These are phyloP conservation scores for Basipetospora chlamydospora DNA, from an alignment of 2,329 filamentous ascomycete genomes.

Conservation along the genomic window DNA sequence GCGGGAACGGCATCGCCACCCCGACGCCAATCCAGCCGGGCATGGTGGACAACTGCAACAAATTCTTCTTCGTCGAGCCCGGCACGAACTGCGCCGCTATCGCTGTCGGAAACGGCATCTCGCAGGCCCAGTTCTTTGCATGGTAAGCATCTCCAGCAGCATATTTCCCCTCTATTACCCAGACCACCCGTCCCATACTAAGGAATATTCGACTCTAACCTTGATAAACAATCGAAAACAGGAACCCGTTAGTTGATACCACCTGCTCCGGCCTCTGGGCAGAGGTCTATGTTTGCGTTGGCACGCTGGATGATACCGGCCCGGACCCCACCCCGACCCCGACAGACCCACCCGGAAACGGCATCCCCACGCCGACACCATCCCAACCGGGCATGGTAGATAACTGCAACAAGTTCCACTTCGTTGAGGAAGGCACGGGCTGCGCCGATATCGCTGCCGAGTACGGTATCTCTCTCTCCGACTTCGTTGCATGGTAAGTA, in stretches of 20 bases:
- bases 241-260: no score
- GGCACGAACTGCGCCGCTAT: conserved; percentile 14
- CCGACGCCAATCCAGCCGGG: conserved; percentile 15
- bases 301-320: not conserved
- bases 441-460: conserved; percentile 13
- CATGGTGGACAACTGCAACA: conserved; percentile 16
- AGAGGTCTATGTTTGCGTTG: conserved; percentile 5
- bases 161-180: no score
- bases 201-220: no score
- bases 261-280: conserved; percentile 5
- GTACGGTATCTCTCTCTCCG: conserved; percentile 11
- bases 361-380: conserved; percentile 15
- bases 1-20: conserved; percentile 13
- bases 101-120: conserved; percentile 10
- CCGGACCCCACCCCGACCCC: not conserved
- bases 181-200: no score
- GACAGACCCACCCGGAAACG: conserved; percentile 9
- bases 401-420: conserved; percentile 17
- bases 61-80: conserved; percentile 12
- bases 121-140: conserved; percentile 4
- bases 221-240: no score
- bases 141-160: no score
- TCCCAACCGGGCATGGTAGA: conserved; percentile 15
- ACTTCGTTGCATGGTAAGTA: no score
- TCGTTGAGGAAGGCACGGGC: conserved; percentile 10